A percentile compares a stretch with the other conserved stretches of the same genome.
phyloP scores from a whole-genome alignment of 1,284 basidiomycete species.

The Peniophora sp. region DNA sequence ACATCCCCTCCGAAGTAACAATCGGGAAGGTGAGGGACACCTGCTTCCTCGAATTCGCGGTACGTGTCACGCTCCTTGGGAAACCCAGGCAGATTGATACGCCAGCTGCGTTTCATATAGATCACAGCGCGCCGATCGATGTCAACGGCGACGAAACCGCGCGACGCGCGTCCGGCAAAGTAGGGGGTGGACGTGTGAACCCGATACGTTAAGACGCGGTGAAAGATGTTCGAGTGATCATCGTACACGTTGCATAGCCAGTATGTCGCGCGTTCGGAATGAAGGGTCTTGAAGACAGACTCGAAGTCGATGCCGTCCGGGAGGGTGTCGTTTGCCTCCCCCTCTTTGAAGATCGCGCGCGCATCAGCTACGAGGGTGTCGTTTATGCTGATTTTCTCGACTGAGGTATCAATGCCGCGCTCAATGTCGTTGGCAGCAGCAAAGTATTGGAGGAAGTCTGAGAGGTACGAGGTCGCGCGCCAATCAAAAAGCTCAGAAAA shows the following conservation, averaged over 20 bases:
- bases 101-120: too few relatives aligned
- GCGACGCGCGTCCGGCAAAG: background rate
- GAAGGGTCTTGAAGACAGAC: background rate
- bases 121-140: too few relatives aligned
- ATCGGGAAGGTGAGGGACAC: background rate
- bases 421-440: background rate
- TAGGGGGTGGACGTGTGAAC: background rate
- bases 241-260: too few relatives aligned
- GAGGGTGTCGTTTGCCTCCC: background rate
- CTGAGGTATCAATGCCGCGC: constrained; percentile 6
- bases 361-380: background rate
- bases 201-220: background rate
- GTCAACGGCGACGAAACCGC: too few relatives aligned
- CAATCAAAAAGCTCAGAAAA: constrained; percentile 4
- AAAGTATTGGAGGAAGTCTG: constrained; percentile 6
- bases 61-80: too few relatives aligned
- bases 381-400: background rate
- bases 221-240: background rate
- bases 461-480: background rate
- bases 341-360: background rate
- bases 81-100: background rate
- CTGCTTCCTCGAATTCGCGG: background rate
- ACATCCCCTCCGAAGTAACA: too few relatives aligned
- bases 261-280: background rate
- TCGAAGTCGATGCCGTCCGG: background rate